Conservation (phyloP, 495 filamentous ascomycete species). For the Hypoxylon crocopeplum region DNA sequence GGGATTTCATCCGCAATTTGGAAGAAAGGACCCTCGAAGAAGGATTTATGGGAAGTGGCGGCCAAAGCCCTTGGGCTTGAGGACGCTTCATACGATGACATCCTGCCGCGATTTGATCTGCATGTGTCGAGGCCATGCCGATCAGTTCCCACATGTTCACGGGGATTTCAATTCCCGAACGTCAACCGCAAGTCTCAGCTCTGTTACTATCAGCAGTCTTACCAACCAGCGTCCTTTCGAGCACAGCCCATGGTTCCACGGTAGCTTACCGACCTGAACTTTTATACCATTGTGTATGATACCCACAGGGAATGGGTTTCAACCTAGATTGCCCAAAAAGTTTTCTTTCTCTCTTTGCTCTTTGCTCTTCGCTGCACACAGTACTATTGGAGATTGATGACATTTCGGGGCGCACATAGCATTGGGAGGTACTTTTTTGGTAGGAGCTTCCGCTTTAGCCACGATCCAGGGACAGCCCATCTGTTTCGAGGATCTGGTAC, state of each 20-base stretch:
- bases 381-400: slow-evolving; percentile 21
- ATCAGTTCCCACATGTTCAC: not conserved
- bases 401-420: slow-evolving; percentile 15
- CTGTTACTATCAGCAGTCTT: slow-evolving; percentile 1
- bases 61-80: slow-evolving; percentile 61
- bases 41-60: slow-evolving; percentile 62
- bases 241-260: not conserved
- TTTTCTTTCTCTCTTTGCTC: slow-evolving; percentile 5
- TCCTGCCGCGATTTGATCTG: not conserved
- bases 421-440: not conserved
- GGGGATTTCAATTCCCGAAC: slow-evolving; percentile 1
- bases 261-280: not conserved
- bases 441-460: not conserved
- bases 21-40: slow-evolving; percentile 95
- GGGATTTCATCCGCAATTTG: slow-evolving; percentile 91
- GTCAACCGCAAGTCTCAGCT: slow-evolving; percentile 4
- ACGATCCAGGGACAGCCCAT: not conserved
- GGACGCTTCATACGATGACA: slow-evolving; percentile 7
- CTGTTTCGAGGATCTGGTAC: not conserved
- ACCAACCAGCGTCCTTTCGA: slow-evolving; percentile 1
- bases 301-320: slow-evolving; percentile 37
- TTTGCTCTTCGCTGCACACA: slow-evolving; percentile 19
- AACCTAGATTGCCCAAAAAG: slow-evolving; percentile 39
- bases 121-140: slow-evolving; percentile 1
- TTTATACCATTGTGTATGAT: slow-evolving; percentile 30